A percentile compares a stretch with the other conserved stretches of the same genome.
phyloP scores from a whole-genome alignment of 208 protist genomes.

The Entamoeba dispar region DNA sequence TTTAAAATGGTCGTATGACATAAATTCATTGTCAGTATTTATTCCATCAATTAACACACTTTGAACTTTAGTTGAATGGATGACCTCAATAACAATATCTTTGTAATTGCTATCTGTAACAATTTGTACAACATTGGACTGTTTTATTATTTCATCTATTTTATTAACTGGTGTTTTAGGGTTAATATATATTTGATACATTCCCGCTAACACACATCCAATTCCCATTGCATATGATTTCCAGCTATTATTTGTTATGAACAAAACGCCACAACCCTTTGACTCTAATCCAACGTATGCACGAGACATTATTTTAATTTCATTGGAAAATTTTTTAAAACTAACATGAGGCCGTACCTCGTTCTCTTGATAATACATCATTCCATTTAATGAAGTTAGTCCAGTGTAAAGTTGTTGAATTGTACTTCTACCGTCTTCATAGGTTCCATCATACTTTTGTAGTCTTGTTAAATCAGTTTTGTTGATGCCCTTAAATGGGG shows the following conservation, averaged over 20 bases:
- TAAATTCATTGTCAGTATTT: neutral
- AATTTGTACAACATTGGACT: neutral
- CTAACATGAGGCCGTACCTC: neutral
- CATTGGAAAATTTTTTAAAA: neutral
- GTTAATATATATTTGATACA: neutral
- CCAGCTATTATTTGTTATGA: neutral
- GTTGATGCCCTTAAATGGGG: neutral
- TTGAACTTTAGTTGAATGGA: neutral
- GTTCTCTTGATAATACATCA: neutral
- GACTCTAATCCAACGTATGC: neutral
- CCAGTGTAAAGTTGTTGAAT: neutral
- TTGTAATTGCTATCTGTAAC: neutral
- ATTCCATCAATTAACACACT: neutral
- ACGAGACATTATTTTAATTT: neutral
- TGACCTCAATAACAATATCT: neutral
- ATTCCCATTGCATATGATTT: neutral
- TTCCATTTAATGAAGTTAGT: neutral
- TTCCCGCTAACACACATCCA: neutral
- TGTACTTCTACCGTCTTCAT: neutral
- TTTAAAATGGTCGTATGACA: neutral
- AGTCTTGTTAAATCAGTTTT: neutral
- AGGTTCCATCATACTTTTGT: neutral
- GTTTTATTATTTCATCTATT: neutral
- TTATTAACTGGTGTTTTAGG: neutral
- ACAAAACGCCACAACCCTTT: neutral